Evolutionary conservation across 1,284 basidiomycete species (phyloP).

Genomic region (Cutaneotrichosporon sp.): DNA sequence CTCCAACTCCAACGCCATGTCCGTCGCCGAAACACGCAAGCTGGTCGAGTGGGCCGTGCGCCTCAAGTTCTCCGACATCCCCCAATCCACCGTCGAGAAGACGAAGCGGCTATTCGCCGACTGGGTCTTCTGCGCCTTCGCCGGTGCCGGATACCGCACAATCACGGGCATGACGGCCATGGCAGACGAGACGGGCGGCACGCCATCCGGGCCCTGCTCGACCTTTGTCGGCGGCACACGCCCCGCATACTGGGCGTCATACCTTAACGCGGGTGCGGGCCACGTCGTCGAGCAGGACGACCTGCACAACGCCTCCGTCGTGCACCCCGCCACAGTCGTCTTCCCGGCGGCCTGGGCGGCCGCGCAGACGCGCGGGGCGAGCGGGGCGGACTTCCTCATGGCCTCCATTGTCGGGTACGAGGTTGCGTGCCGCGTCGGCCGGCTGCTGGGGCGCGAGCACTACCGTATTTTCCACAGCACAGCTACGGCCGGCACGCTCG

Average conservation of each 20-base stretch:
- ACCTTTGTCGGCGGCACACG: conserved; percentile 2
- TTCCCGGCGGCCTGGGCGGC: conserved; percentile 9
- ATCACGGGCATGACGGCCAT: conserved; percentile 4
- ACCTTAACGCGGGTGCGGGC: conserved; percentile 7
- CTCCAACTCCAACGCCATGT: background rate
- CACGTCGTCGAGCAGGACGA: conserved; percentile 12
- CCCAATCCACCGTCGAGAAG: background rate
- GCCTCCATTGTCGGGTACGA: conserved; percentile 4
- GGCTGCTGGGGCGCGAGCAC: conserved; percentile 3
- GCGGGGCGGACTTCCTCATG: conserved; percentile 1
- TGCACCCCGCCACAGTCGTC: conserved; percentile 7
- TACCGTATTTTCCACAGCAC: conserved; percentile 5
- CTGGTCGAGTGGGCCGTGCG: conserved; percentile 5
- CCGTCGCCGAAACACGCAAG: conserved; percentile 5
- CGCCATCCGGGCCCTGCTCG: background rate
- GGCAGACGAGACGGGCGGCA: conserved; percentile 6
- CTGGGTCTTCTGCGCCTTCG: conserved; percentile 9
- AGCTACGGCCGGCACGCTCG: conserved; percentile 6
- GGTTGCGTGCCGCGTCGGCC: conserved; percentile 8
- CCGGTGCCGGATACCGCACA: conserved; percentile 4
- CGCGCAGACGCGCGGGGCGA: background rate
- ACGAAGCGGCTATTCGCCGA: conserved; percentile 8
- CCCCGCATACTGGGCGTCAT: conserved; percentile 6
- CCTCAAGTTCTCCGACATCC: conserved; percentile 7
- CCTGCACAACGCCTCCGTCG: conserved; percentile 8